Conservation (phyloP, 768 basidiomycete species). For the Leccinum variicolor region DNA sequence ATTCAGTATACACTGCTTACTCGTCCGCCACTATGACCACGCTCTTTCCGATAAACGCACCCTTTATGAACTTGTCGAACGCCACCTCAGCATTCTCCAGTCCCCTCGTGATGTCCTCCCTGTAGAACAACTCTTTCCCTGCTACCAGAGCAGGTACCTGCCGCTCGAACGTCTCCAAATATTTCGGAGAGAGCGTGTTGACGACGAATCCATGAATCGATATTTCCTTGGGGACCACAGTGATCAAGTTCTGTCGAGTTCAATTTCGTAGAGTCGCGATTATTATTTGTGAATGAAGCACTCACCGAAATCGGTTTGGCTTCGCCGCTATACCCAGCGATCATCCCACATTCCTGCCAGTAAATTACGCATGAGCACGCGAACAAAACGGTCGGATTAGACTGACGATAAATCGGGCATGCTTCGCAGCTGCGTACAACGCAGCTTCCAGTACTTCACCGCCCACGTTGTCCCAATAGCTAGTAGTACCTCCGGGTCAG, state of each 20-base stretch:
- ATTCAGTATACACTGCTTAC: not conserved
- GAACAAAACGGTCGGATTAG: not conserved
- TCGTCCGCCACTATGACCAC: constrained; percentile 4
- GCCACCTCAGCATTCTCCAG: constrained; percentile 33
- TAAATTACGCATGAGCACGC: not conserved
- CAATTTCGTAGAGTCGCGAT: not conserved
- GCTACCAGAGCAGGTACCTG: constrained; percentile 39
- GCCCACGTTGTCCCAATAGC: constrained; percentile 49
- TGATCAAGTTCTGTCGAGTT: constrained; percentile 31
- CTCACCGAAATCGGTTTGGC: not conserved
- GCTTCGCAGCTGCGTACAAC: constrained; percentile 39
- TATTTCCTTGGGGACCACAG: constrained; percentile 40
- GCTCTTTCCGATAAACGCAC: constrained; percentile 7
- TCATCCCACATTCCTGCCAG: constrained; percentile 33
- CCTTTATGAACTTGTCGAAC: constrained; percentile 7
- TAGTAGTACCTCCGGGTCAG: not conserved
- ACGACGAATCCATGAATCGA: constrained; percentile 47
- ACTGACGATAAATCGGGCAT: constrained; percentile 48
- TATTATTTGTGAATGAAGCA: not conserved
- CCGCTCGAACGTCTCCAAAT: constrained; percentile 40
- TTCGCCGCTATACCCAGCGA: not conserved
- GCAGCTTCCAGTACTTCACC: constrained; percentile 58
- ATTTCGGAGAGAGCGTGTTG: constrained; percentile 26
- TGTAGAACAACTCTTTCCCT: constrained; percentile 44
- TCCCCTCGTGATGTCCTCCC: constrained; percentile 44